phyloP scores from a whole-genome alignment of 257 asterid species.

The Striga asiatica region DNA sequence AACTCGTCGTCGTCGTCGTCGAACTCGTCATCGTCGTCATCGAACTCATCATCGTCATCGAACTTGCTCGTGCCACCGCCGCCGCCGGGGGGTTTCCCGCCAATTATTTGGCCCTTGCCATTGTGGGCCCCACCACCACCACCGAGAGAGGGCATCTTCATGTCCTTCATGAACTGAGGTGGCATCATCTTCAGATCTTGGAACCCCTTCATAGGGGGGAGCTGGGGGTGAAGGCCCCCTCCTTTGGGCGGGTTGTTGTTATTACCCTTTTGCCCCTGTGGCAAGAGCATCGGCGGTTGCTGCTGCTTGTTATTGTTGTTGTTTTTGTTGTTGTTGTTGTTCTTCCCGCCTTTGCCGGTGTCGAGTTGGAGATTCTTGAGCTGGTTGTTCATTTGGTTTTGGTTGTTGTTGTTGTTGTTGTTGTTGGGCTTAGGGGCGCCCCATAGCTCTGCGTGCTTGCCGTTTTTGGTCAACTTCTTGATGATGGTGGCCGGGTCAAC shows the following conservation, averaged over 20 bases:
- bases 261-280: slow-evolving; percentile 28
- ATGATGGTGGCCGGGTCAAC: slow-evolving; percentile 68
- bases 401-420: slow-evolving; percentile 23
- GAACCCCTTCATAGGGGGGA: slow-evolving; percentile 40
- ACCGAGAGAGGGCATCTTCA: slow-evolving; percentile 27
- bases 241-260: slow-evolving; percentile 27
- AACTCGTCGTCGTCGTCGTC: slow-evolving; percentile 21
- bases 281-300: no score
- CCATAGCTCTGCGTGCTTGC: slow-evolving; percentile 84
- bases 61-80: background rate
- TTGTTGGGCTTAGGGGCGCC: slow-evolving; percentile 53
- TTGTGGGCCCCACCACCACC: background rate
- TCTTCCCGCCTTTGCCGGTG: slow-evolving; percentile 46
- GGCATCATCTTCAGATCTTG: slow-evolving; percentile 56
- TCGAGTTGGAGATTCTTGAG: slow-evolving; percentile 56
- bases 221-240: slow-evolving; percentile 17
- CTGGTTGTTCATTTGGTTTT: slow-evolving; percentile 38
- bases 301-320: no score
- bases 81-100: slow-evolving; percentile 36
- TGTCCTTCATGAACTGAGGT: slow-evolving; percentile 34
- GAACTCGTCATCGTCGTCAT: slow-evolving; percentile 27
- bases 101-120: slow-evolving; percentile 15
- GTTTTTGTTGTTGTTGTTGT: slow-evolving; percentile 37
- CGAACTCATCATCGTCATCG: slow-evolving; percentile 55
- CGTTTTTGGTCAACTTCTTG: slow-evolving; percentile 74